phyloP scores from a whole-genome alignment of 1,284 basidiomycete genomes.

The Rhodotorula sp. region DNA sequence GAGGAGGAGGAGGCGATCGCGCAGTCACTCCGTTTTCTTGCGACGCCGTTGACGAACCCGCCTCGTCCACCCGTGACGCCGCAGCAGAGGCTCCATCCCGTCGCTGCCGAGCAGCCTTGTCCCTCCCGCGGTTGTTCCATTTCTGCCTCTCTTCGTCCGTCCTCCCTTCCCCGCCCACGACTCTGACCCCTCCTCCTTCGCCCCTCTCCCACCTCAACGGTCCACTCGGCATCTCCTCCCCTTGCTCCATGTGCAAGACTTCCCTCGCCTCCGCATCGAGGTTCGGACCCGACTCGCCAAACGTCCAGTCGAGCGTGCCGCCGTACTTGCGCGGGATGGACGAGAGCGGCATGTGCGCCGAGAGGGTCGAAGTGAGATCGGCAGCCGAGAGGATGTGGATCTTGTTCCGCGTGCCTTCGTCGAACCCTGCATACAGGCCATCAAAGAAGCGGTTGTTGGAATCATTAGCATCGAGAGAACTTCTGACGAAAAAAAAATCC shows the following conservation, averaged over 20 bases:
- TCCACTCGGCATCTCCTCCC: slow-evolving; percentile 23
- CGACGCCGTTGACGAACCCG: background rate
- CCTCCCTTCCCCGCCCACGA: slow-evolving; percentile 5
- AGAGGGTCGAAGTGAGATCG: slow-evolving; percentile 34
- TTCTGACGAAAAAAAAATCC: too few relatives aligned
- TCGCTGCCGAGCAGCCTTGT: too few relatives aligned
- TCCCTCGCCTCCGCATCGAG: slow-evolving; percentile 27
- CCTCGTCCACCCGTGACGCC: background rate
- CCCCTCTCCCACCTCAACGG: slow-evolving; percentile 32
- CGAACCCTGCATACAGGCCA: slow-evolving; percentile 11
- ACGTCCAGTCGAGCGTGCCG: slow-evolving; percentile 40
- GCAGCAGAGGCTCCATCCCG: background rate
- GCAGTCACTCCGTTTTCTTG: background rate
- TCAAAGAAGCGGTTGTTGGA: too few relatives aligned
- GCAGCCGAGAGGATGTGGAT: slow-evolving; percentile 38
- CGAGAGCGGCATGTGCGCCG: slow-evolving; percentile 55
- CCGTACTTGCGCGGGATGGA: slow-evolving; percentile 68
- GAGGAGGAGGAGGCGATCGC: background rate
- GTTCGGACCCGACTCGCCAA: slow-evolving; percentile 24
- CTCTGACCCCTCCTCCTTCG: slow-evolving; percentile 5
- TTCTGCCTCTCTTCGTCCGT: background rate
- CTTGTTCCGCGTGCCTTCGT: slow-evolving; percentile 36
- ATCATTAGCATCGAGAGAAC: too few relatives aligned
- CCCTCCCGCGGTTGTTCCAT: background rate
- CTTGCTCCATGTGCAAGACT: slow-evolving; percentile 10